Evolutionary conservation across 768 basidiomycete genomes (phyloP).

Genomic region (Mrakia hoshinonis): DNA sequence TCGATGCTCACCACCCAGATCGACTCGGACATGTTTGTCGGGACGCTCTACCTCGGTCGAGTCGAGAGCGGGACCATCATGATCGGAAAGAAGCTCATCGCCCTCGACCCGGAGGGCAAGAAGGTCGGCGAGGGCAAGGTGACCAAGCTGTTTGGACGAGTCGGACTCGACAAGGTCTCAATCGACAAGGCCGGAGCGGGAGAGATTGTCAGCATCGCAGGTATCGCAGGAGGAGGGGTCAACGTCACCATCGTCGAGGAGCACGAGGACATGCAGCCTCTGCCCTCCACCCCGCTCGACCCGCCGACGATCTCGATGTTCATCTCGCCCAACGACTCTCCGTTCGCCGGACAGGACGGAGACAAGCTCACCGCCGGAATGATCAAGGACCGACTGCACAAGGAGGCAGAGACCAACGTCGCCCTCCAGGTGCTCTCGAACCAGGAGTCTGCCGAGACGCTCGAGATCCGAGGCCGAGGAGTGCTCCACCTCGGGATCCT

Average conservation of each 20-base stretch:
- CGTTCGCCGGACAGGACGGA: conserved; percentile 29
- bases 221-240: conserved; percentile 20
- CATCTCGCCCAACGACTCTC: conserved; percentile 28
- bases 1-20: conserved; percentile 30
- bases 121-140: conserved; percentile 29
- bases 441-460: conserved; percentile 7
- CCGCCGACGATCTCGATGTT: conserved; percentile 30
- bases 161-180: conserved; percentile 23
- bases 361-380: conserved; percentile 25
- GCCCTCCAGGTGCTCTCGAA: conserved; percentile 28
- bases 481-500: conserved; percentile 30
- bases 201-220: conserved; percentile 29
- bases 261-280: conserved; percentile 12
- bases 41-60: conserved; percentile 27
- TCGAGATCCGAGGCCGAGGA: conserved; percentile 30
- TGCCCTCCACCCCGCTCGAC: conserved; percentile 29
- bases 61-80: conserved; percentile 24
- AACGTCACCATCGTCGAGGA: conserved; percentile 25
- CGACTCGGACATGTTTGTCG: conserved; percentile 27
- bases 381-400: conserved; percentile 29
- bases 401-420: conserved; percentile 29
- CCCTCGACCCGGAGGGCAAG: conserved; percentile 24
- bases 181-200: conserved; percentile 28
- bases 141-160: conserved; percentile 27
- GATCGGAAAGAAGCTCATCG: conserved; percentile 23